A percentile compares a stretch with the other conserved stretches of the same genome.
phyloP scores from a whole-genome alignment of 768 basidiomycete genomes.

The Podaxis sp. region DNA sequence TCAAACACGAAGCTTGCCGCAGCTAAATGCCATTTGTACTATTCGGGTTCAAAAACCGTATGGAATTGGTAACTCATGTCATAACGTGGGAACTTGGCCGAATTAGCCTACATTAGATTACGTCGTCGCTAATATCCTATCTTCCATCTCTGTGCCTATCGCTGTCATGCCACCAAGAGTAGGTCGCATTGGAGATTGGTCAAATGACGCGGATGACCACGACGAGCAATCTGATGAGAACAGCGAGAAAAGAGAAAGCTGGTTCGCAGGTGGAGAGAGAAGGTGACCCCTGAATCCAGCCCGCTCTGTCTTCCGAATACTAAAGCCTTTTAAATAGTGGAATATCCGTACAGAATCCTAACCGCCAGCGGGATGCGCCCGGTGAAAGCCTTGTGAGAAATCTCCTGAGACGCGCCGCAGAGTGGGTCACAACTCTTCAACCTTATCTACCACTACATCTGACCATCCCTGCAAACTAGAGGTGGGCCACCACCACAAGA shows the following conservation, averaged over 20 bases:
- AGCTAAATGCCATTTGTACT: too few relatives aligned
- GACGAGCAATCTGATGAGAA: slow-evolving; percentile 54
- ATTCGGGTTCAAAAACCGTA: too few relatives aligned
- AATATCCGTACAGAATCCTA: slow-evolving; percentile 85
- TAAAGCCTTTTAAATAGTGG: slow-evolving; percentile 52
- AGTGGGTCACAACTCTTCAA: slow-evolving; percentile 47
- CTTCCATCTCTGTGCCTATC: not conserved
- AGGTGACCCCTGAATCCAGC: slow-evolving; percentile 48
- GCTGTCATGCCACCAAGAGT: slow-evolving; percentile 33
- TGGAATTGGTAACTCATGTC: too few relatives aligned
- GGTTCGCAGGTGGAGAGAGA: slow-evolving; percentile 94
- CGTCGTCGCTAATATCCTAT: not conserved
- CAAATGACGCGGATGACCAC: slow-evolving; percentile 40
- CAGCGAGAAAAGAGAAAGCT: slow-evolving; percentile 57
- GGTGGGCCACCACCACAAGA: slow-evolving; percentile 24
- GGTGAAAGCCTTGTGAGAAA: slow-evolving; percentile 67
- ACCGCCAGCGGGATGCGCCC: slow-evolving; percentile 43
- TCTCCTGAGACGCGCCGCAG: slow-evolving; percentile 76
- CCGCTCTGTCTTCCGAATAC: not conserved
- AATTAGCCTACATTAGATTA: not conserved
- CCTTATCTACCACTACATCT: not conserved
- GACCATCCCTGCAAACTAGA: slow-evolving; percentile 15
- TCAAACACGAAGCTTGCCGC: too few relatives aligned
- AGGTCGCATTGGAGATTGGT: slow-evolving; percentile 57
- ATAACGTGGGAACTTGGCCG: too few relatives aligned